phyloP scores from a whole-genome alignment of 1,284 basidiomycete species.

The Cutaneotrichosporon mucoides region DNA sequence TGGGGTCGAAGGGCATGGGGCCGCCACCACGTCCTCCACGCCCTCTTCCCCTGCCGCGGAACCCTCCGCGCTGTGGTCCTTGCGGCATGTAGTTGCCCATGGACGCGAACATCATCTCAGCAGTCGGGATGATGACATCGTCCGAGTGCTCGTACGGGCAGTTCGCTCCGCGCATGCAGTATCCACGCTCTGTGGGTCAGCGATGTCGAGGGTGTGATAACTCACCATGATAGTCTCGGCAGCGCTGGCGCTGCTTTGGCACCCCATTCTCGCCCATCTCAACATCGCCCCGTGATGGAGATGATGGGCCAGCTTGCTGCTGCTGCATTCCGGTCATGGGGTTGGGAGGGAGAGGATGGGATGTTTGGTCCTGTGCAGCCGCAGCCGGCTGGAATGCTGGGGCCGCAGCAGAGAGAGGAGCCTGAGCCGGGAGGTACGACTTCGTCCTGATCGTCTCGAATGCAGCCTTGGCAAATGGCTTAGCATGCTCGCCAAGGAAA shows the following conservation, averaged over 20 bases:
- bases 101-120: conserved; percentile 53
- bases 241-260: conserved; percentile 43
- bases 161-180: conserved; percentile 79
- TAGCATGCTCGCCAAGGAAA: conserved; percentile 82
- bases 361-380: neutral
- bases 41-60: conserved; percentile 47
- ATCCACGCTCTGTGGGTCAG: conserved; percentile 66
- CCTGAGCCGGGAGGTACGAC: conserved; percentile 69
- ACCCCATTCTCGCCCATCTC: conserved; percentile 24
- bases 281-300: conserved; percentile 16
- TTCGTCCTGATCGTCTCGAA: conserved; percentile 75
- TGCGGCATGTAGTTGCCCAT: conserved; percentile 46
- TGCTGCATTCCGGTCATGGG: neutral
- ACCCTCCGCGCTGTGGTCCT: conserved; percentile 52
- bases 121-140: conserved; percentile 46
- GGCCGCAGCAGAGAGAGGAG: too few species aligned
- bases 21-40: conserved; percentile 30
- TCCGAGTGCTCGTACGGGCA: conserved; percentile 91
- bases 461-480: conserved; percentile 73
- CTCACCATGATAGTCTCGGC: conserved; percentile 86
- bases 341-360: conserved; percentile 12
- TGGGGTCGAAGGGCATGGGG: conserved; percentile 16
- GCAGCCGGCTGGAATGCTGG: conserved; percentile 40
- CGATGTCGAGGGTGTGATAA: conserved; percentile 17
- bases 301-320: neutral